phyloP scores from a whole-genome alignment of 768 basidiomycete genomes.

The Galerina marginata region DNA sequence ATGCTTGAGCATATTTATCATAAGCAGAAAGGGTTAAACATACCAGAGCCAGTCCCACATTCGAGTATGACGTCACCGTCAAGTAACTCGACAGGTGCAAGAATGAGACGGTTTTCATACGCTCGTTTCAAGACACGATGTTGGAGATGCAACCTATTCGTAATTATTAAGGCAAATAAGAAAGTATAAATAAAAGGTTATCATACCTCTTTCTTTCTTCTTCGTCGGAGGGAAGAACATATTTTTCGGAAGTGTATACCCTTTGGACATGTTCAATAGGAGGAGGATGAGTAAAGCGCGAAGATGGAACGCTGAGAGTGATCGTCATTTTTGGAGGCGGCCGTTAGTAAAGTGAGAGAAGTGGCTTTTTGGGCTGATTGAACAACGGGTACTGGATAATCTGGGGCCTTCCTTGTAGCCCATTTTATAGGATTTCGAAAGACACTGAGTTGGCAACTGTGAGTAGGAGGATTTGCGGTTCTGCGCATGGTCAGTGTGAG shows the following conservation, averaged over 20 bases:
- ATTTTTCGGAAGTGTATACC: slow-evolving; percentile 12
- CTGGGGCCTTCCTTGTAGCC: neutral
- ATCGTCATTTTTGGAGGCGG: slow-evolving; percentile 6
- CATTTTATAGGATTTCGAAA: slow-evolving; percentile 2
- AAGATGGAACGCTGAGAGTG: slow-evolving; percentile 4
- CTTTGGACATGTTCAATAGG: slow-evolving; percentile 9
- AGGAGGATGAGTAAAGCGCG: slow-evolving; percentile 7
- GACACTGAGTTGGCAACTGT: neutral
- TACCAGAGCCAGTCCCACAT: slow-evolving; percentile 25
- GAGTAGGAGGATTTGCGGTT: neutral
- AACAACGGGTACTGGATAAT: neutral
- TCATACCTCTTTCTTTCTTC: slow-evolving; percentile 18
- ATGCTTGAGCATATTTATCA: neutral
- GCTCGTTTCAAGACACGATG: slow-evolving; percentile 11
- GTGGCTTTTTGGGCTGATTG: neutral
- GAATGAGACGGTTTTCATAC: slow-evolving; percentile 18
- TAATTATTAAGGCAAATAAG: neutral
- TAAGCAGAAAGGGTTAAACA: neutral
- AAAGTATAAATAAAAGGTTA: neutral
- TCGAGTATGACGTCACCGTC: slow-evolving; percentile 21
- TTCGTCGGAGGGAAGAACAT: slow-evolving; percentile 19
- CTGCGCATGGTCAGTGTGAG: neutral
- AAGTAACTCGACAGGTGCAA: slow-evolving; percentile 17
- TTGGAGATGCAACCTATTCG: slow-evolving; percentile 14
- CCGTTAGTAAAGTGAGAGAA: neutral